These are phyloP conservation scores for Candida piceae DNA, from an alignment of 805 yeast species.

Conservation along the genomic window DNA sequence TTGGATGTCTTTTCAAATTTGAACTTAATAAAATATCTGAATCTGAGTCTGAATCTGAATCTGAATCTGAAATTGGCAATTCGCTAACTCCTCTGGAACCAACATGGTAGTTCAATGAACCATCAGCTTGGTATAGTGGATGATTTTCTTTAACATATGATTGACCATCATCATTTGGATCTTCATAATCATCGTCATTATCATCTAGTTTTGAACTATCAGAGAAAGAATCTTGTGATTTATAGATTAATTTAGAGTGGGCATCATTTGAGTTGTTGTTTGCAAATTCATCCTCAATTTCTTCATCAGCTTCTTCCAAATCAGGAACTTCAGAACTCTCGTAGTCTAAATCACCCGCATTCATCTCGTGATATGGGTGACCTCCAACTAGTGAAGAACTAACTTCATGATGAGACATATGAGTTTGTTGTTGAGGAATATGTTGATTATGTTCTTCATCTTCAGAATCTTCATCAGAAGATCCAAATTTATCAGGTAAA, in stretches of 20 bases:
- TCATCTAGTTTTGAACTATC: constrained; percentile 14
- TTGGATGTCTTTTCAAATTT: neutral
- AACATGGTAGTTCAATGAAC: constrained; percentile 23
- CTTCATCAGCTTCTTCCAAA: constrained; percentile 66
- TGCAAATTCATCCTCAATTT: constrained; percentile 31
- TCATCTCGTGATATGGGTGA: constrained; percentile 32
- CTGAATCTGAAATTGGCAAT: constrained; percentile 17
- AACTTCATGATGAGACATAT: constrained; percentile 3
- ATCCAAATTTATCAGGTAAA: constrained; percentile 42
- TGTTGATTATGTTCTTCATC: constrained; percentile 34
- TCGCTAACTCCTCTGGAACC: constrained; percentile 16
- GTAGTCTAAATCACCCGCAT: constrained; percentile 33
- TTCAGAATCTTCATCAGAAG: constrained; percentile 54
- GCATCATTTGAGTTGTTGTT: neutral
- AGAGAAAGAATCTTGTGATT: neutral
- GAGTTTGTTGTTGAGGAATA: constrained; percentile 4
- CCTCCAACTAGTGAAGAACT: constrained; percentile 28
- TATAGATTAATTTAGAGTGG: neutral
- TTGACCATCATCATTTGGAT: constrained; percentile 78
- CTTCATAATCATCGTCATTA: constrained; percentile 54
- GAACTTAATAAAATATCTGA: constrained; percentile 16
- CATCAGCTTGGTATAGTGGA: constrained; percentile 52
- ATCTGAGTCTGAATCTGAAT: constrained; percentile 25
- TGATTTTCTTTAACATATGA: constrained; percentile 60
- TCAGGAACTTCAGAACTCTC: constrained; percentile 67